Evolutionary conservation across 129 eudicot genomes (phyloP).

Genomic region (Escallonia rubra): DNA sequence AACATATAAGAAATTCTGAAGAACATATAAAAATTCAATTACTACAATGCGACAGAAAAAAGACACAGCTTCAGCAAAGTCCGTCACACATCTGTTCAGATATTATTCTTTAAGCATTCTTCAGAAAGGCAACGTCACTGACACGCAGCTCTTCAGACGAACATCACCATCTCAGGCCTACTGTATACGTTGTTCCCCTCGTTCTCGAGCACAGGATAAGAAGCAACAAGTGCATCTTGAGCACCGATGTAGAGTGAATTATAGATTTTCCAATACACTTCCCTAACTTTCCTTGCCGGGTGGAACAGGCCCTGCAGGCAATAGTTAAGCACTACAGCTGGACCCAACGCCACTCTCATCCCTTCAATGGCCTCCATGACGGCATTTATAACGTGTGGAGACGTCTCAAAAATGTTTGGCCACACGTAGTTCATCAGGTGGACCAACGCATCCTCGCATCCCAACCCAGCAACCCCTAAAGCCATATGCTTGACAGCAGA

Average conservation of each 20-base stretch:
- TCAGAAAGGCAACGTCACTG: neutral
- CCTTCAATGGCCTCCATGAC: conserved; percentile 99
- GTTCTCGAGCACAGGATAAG: conserved; percentile 83
- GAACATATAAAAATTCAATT: no score
- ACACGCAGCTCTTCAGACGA: conserved; percentile 30
- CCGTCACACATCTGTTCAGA: no score
- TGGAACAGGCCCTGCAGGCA: conserved; percentile 95
- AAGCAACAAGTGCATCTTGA: conserved; percentile 90
- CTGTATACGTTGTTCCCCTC: conserved; percentile 67
- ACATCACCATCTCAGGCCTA: conserved; percentile 84
- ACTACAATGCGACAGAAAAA: no score
- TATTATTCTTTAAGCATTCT: no score
- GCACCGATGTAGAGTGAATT: conserved; percentile 90
- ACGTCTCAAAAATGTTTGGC: conserved; percentile 98
- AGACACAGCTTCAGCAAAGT: no score
- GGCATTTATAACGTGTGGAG: conserved; percentile 91
- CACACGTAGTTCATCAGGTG: conserved; percentile 85
- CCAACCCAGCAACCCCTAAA: conserved; percentile 86
- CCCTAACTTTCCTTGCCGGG: conserved; percentile 97
- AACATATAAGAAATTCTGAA: no score
- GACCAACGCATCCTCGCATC: conserved; percentile 89
- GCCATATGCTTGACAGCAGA: conserved; percentile 97
- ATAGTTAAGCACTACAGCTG: conserved; percentile 78
- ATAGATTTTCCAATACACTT: conserved; percentile 94
- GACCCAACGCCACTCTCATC: conserved; percentile 91